Evolutionary conservation across 768 basidiomycete species (phyloP).

Genomic region (Tricholoma hemisulphureum): DNA sequence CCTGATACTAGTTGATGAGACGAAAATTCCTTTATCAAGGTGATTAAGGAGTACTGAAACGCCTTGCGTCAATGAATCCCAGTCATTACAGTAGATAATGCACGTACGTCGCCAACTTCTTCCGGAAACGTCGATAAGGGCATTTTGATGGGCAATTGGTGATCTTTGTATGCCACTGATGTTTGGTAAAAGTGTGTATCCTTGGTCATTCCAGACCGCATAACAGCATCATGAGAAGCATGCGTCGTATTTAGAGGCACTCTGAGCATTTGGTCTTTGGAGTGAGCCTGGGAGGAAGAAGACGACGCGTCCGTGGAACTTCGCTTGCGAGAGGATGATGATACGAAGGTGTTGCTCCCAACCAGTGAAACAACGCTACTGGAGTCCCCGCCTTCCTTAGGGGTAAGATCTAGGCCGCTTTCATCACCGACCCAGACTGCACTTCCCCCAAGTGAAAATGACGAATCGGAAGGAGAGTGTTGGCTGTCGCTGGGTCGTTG

Average conservation of each 20-base stretch:
- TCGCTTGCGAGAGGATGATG: conserved; percentile 48
- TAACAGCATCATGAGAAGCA: conserved; percentile 45
- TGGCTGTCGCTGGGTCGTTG: conserved; percentile 32
- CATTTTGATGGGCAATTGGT: conserved; percentile 85
- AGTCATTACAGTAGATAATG: not conserved
- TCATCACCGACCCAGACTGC: conserved; percentile 86
- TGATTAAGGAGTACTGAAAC: conserved; percentile 84
- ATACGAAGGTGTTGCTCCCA: conserved; percentile 39
- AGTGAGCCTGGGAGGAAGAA: conserved; percentile 55
- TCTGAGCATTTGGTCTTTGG: conserved; percentile 40
- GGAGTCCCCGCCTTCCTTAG: conserved; percentile 45
- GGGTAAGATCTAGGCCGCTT: conserved; percentile 49
- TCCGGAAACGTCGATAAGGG: conserved; percentile 87
- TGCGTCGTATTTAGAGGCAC: conserved; percentile 36
- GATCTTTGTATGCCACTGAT: conserved; percentile 76
- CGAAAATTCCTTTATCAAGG: conserved; percentile 81
- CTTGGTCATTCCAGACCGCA: conserved; percentile 54
- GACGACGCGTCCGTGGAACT: conserved; percentile 76
- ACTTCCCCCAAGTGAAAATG: conserved; percentile 76
- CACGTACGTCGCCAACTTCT: conserved; percentile 91
- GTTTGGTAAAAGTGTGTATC: conserved; percentile 97
- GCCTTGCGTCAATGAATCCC: not conserved
- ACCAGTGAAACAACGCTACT: conserved; percentile 41
- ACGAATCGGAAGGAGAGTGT: conserved; percentile 66
- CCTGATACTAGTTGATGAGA: conserved; percentile 58